A percentile compares a stretch with the other conserved stretches of the same genome.
Evolutionary conservation across 371 early-diverging fungal species (phyloP).

Genomic region (Apophysomyces elegans): DNA sequence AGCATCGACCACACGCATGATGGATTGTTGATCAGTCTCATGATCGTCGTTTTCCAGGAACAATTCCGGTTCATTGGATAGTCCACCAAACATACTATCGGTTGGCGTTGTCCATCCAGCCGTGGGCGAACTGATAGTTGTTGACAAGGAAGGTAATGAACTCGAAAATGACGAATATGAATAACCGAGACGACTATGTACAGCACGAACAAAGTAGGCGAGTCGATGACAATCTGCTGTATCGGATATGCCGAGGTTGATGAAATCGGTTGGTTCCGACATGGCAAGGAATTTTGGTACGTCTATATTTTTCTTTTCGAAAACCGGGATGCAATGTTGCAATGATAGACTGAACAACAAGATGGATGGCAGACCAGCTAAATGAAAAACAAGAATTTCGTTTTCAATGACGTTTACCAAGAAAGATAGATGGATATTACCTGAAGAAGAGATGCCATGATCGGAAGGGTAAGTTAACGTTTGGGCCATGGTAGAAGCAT

Average conservation of each 20-base stretch:
- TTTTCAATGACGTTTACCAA: too few species aligned
- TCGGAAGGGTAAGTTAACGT: conserved; percentile 1
- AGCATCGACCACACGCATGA: conserved; percentile 33
- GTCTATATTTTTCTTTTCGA: conserved; percentile 31
- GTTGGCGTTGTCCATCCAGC: neutral
- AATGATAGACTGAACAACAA: conserved; percentile 31
- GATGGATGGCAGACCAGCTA: conserved; percentile 21
- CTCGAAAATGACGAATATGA: neutral
- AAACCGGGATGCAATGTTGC: conserved; percentile 36
- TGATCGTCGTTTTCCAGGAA: conserved; percentile 8
- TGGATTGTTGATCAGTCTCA: conserved; percentile 22
- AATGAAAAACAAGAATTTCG: too few species aligned
- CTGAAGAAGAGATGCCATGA: neutral
- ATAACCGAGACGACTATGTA: conserved; percentile 30
- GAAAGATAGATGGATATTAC: neutral
- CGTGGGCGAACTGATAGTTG: neutral
- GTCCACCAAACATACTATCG: neutral
- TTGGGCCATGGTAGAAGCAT: conserved; percentile 1
- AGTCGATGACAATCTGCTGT: conserved; percentile 32
- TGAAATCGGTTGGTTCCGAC: conserved; percentile 32
- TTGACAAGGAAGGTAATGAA: neutral
- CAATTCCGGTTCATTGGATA: neutral
- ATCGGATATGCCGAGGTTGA: conserved; percentile 31
- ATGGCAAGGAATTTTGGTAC: conserved; percentile 26
- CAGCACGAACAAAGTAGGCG: conserved; percentile 24